Conservation (phyloP, 2,329 filamentous ascomycete genomes). For the Cucurbitaria berberidis region DNA sequence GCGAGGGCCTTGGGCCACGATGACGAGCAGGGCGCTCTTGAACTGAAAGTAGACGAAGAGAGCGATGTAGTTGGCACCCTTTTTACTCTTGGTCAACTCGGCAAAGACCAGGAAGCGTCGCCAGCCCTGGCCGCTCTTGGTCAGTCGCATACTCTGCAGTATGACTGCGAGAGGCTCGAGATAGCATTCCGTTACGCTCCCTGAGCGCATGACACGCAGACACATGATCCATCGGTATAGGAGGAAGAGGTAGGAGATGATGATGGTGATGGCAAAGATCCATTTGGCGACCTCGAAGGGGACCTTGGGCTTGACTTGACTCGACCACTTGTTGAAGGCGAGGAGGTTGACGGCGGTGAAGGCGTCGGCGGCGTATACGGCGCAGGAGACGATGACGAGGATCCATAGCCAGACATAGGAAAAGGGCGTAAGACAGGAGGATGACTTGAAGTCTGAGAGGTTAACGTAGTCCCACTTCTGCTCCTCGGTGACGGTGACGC, state of each 20-base stretch:
- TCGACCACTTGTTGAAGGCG: conserved; percentile 87
- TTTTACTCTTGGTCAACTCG: conserved; percentile 87
- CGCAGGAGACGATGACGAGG: conserved; percentile 76
- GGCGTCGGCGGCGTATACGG: conserved; percentile 87
- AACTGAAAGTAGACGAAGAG: conserved; percentile 89
- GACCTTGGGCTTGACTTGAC: conserved; percentile 78
- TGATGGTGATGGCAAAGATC: conserved; percentile 93
- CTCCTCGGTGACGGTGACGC: conserved; percentile 50
- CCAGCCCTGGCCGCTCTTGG: conserved; percentile 75
- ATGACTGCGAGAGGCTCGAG: conserved; percentile 86
- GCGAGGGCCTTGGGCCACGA: conserved; percentile 90
- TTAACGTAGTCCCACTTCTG: conserved; percentile 86
- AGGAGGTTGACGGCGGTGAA: conserved; percentile 94
- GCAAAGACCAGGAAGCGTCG: conserved; percentile 91
- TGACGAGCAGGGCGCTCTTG: conserved; percentile 80
- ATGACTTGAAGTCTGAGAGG: conserved; percentile 79
- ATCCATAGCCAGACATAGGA: conserved; percentile 88
- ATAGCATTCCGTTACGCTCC: conserved; percentile 89
- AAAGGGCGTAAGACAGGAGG: conserved; percentile 75
- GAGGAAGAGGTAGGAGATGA: conserved; percentile 85
- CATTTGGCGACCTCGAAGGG: conserved; percentile 82
- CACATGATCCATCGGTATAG: conserved; percentile 81
- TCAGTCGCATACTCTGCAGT: conserved; percentile 80
- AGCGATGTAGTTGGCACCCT: conserved; percentile 87
- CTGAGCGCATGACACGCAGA: conserved; percentile 78